These are phyloP conservation scores for Calonectria naviculata DNA, from an alignment of 2,329 filamentous ascomycete genomes.

Conservation along the genomic window DNA sequence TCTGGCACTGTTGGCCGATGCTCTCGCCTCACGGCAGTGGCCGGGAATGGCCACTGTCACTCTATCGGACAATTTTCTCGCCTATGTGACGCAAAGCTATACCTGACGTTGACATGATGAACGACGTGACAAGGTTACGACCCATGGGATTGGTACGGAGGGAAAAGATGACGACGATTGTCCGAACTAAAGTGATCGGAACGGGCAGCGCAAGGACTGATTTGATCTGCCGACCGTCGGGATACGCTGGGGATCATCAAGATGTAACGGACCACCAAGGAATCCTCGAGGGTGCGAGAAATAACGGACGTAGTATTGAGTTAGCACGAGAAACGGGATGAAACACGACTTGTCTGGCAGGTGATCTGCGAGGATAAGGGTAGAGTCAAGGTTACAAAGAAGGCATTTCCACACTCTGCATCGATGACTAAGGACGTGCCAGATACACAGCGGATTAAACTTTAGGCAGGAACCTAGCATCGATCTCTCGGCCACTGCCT, in stretches of 20 bases:
- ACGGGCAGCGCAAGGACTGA: background rate
- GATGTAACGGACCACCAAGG: conserved; percentile 11
- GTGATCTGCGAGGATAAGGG: background rate
- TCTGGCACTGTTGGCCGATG: background rate
- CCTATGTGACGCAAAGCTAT: background rate
- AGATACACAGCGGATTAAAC: background rate
- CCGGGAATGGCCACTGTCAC: background rate
- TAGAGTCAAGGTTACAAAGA: background rate
- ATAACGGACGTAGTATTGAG: conserved; percentile 7
- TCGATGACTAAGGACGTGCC: background rate
- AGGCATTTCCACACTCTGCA: background rate
- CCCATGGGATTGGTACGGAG: background rate
- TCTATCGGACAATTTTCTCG: background rate
- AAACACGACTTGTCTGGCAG: conserved; percentile 7
- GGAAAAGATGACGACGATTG: background rate
- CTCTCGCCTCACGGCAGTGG: background rate
- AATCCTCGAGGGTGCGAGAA: background rate
- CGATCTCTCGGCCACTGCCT: background rate
- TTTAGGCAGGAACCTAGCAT: background rate
- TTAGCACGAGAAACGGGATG: conserved; percentile 13
- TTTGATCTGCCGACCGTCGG: conserved; percentile 16
- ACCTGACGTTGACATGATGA: background rate
- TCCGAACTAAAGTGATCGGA: conserved; percentile 4
- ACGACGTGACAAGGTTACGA: background rate
- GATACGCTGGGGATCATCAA: conserved; percentile 21